phyloP scores from a whole-genome alignment of 1,284 basidiomycete genomes.

The Malassezia slooffiae region DNA sequence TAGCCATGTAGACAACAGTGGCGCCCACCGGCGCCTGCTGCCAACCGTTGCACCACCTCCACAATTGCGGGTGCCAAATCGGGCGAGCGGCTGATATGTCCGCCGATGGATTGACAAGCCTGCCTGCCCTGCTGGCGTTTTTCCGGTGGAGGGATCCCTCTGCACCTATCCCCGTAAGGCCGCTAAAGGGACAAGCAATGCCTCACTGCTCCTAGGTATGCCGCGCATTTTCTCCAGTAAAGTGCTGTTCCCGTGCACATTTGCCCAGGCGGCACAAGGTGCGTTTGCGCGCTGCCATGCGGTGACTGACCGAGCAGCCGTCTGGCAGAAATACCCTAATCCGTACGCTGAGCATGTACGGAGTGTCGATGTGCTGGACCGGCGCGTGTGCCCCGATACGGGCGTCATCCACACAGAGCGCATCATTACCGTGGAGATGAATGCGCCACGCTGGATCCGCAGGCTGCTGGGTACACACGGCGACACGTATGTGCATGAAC shows the following conservation, averaged over 20 bases:
- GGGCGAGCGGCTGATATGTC: too few relatives aligned
- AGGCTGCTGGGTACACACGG: slow-evolving; percentile 4
- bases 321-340: slow-evolving; percentile 20
- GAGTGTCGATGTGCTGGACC: slow-evolving; percentile 16
- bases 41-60: too few relatives aligned
- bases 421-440: slow-evolving; percentile 13
- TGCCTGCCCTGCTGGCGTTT: too few relatives aligned
- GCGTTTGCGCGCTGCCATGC: background rate
- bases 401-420: slow-evolving; percentile 15
- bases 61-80: too few relatives aligned
- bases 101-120: too few relatives aligned
- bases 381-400: slow-evolving; percentile 9
- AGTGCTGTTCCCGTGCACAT: slow-evolving; percentile 10
- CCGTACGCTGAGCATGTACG: slow-evolving; percentile 16
- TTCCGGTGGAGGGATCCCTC: too few relatives aligned
- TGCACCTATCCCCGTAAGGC: too few relatives aligned
- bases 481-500: slow-evolving; percentile 5
- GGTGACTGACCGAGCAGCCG: slow-evolving; percentile 1
- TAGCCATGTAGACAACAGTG: too few relatives aligned
- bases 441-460: slow-evolving; percentile 13
- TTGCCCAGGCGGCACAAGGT: slow-evolving; percentile 13
- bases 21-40: too few relatives aligned
- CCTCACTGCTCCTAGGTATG: too few relatives aligned
- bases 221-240: slow-evolving; percentile 6
- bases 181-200: too few relatives aligned